Evolutionary conservation across 495 filamentous ascomycete genomes (phyloP).

Genomic region (Echria macrotheca): DNA sequence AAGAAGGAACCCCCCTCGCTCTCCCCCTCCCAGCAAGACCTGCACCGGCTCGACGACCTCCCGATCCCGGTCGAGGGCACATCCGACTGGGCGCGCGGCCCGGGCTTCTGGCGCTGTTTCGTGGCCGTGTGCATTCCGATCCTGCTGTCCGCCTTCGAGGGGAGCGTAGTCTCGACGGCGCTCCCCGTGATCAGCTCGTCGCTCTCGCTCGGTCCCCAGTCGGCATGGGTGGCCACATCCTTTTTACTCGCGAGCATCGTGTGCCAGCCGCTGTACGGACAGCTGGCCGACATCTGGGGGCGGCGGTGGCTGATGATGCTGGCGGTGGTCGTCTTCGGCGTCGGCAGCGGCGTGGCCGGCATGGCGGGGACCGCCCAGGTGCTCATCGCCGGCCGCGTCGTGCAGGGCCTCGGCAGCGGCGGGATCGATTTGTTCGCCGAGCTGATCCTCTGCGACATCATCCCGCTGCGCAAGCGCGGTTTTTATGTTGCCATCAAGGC

Average conservation of each 20-base stretch:
- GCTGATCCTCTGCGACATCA: slow-evolving; percentile 58
- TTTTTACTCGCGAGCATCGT: slow-evolving; percentile 26
- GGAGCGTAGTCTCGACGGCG: slow-evolving; percentile 47
- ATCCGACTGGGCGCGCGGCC: slow-evolving; percentile 24
- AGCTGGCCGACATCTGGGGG: slow-evolving; percentile 48
- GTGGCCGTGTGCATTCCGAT: slow-evolving; percentile 31
- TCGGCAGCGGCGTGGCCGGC: slow-evolving; percentile 41
- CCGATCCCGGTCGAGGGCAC: too few relatives aligned
- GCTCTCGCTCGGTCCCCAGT: slow-evolving; percentile 25
- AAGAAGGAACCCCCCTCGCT: too few relatives aligned
- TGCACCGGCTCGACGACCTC: too few relatives aligned
- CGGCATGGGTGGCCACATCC: slow-evolving; percentile 27
- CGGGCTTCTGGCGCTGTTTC: slow-evolving; percentile 38
- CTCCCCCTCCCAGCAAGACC: too few relatives aligned
- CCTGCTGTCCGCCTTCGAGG: slow-evolving; percentile 44
- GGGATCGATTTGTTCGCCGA: slow-evolving; percentile 51
- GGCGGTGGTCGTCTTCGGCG: slow-evolving; percentile 34
- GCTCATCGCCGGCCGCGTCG: slow-evolving; percentile 66
- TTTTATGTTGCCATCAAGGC: slow-evolving; percentile 55
- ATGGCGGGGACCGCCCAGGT: slow-evolving; percentile 39
- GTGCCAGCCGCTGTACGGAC: slow-evolving; percentile 34
- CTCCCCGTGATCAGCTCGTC: slow-evolving; percentile 36
- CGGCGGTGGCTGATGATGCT: slow-evolving; percentile 41
- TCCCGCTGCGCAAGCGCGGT: slow-evolving; percentile 61
- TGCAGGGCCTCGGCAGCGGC: slow-evolving; percentile 79